Conservation (phyloP, 2,329 filamentous ascomycete genomes). For the Capronia americana region DNA sequence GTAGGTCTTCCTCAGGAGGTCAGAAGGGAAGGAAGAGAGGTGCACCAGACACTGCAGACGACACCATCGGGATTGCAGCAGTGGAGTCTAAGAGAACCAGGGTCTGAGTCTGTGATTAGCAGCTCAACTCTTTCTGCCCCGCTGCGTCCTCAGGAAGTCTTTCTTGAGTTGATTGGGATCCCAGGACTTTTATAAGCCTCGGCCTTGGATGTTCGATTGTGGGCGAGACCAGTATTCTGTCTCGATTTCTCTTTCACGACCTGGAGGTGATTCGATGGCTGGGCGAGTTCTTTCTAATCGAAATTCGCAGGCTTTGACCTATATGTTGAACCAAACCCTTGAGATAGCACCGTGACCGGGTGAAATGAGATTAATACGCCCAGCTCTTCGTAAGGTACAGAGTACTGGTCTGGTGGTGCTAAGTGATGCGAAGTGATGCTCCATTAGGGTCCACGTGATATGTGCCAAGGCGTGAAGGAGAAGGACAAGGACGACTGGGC, state of each 20-base stretch:
- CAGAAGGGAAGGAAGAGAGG: slow-evolving; percentile 35
- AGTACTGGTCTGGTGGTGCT: not conserved
- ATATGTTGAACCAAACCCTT: not conserved
- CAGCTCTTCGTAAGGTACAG: no score
- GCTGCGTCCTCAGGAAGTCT: not conserved
- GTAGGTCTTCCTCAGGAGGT: slow-evolving; percentile 16
- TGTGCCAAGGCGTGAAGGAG: slow-evolving; percentile 9
- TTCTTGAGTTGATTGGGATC: not conserved
- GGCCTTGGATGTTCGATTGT: slow-evolving; percentile 3
- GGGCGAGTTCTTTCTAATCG: not conserved
- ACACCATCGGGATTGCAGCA: slow-evolving; percentile 6
- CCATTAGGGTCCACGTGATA: not conserved
- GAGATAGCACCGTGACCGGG: not conserved
- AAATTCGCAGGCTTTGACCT: not conserved
- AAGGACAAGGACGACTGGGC: not conserved
- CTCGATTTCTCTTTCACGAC: slow-evolving; percentile 6
- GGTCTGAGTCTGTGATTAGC: slow-evolving; percentile 9
- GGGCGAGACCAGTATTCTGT: not conserved
- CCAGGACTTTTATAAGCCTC: slow-evolving; percentile 19
- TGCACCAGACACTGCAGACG: slow-evolving; percentile 29
- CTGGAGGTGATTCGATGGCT: slow-evolving; percentile 10
- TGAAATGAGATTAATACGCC: not conserved
- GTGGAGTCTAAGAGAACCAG: slow-evolving; percentile 23
- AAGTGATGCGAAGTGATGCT: not conserved
- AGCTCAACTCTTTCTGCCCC: not conserved